Conservation (phyloP, 768 basidiomycete species). For the Pleurotus platypus region DNA sequence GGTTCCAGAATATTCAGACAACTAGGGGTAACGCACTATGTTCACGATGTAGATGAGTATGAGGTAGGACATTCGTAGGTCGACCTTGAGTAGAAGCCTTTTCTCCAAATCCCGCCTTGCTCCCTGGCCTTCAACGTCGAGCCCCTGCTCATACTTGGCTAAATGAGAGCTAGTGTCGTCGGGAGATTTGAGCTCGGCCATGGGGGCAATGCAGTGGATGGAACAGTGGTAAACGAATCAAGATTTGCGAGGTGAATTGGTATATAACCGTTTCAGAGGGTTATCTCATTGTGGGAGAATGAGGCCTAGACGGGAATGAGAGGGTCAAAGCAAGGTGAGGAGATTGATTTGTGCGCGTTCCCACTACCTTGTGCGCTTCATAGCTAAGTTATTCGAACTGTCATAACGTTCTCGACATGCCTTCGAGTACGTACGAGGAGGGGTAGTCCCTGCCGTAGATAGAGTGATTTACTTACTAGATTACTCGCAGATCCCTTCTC, state of each 20-base stretch:
- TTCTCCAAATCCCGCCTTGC: constrained; percentile 13
- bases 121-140: constrained; percentile 3
- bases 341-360: not conserved
- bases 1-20: not conserved
- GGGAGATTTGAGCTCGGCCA: not conserved
- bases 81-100: constrained; percentile 30
- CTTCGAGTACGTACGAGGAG: not conserved
- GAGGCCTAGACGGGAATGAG: not conserved
- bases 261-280: constrained; percentile 7
- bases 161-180: constrained; percentile 5
- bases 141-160: not conserved
- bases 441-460: not conserved
- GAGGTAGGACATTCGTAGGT: constrained; percentile 25
- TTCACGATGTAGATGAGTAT: constrained; percentile 16
- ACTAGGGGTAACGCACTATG: not conserved
- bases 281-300: constrained; percentile 1
- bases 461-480: not conserved
- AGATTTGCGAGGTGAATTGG: not conserved
- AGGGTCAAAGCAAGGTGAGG: constrained; percentile 1
- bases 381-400: not conserved
- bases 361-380: constrained; percentile 6
- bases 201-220: not conserved
- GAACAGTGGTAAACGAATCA: not conserved
- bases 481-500: not conserved
- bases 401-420: constrained; percentile 1